Evolutionary conservation across 2,329 filamentous ascomycete genomes (phyloP).

Genomic region (Chrysosporium keratinophilum): DNA sequence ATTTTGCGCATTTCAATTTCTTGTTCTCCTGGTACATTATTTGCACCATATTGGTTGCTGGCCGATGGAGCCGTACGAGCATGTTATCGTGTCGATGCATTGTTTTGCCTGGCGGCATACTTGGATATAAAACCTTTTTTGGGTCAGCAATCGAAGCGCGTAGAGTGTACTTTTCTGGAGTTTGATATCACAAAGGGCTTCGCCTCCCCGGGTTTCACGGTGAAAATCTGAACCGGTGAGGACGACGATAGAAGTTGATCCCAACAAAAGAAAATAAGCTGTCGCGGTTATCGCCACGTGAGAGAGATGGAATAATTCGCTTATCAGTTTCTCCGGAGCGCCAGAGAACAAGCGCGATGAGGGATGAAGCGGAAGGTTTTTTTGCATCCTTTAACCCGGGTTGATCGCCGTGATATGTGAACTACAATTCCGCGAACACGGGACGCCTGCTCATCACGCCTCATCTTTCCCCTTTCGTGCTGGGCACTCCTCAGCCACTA

Average conservation of each 20-base stretch:
- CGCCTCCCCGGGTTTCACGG: too few species aligned
- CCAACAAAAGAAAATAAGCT: neutral
- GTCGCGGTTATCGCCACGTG: slow-evolving; percentile 8
- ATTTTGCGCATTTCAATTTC: neutral
- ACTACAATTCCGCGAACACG: too few species aligned
- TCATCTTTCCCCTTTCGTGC: slow-evolving; percentile 4
- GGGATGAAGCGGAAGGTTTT: too few species aligned
- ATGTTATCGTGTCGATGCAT: too few species aligned
- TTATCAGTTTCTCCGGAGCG: neutral
- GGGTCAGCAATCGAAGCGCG: too few species aligned
- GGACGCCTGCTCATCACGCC: neutral
- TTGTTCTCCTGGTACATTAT: too few species aligned
- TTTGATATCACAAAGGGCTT: too few species aligned
- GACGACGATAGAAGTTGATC: neutral
- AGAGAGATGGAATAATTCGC: neutral
- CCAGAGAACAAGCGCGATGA: neutral
- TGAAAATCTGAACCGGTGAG: neutral
- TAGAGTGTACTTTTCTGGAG: too few species aligned
- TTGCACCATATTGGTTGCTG: too few species aligned
- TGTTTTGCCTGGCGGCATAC: too few species aligned
- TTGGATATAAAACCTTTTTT: too few species aligned
- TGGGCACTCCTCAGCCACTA: neutral
- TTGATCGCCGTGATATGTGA: neutral
- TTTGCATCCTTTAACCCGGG: neutral
- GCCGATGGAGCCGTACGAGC: too few species aligned